phyloP scores from a whole-genome alignment of 345 rosid genomes.

The Gossypium anomalum region DNA sequence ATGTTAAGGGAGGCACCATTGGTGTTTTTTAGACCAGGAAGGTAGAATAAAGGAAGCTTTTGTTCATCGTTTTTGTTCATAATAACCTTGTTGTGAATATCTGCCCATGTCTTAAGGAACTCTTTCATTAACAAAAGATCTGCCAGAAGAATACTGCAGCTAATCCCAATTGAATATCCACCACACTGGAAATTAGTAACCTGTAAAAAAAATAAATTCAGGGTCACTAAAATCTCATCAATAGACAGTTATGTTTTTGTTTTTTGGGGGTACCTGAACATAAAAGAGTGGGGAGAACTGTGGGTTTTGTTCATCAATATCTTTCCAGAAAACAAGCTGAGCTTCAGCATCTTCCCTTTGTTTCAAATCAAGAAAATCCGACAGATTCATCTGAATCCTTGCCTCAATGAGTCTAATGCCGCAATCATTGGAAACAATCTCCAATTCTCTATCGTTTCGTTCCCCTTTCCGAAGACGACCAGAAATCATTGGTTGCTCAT shows the following conservation, averaged over 20 bases:
- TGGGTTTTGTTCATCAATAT: slow-evolving; percentile 59
- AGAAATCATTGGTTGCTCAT: slow-evolving; percentile 50
- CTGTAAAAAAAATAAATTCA: slow-evolving; percentile 23
- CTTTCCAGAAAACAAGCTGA: slow-evolving; percentile 68
- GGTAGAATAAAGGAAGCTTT: slow-evolving; percentile 47
- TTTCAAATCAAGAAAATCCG: slow-evolving; percentile 45
- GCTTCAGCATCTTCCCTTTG: slow-evolving; percentile 40
- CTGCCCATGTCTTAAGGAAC: slow-evolving; percentile 54
- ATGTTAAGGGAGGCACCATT: neutral
- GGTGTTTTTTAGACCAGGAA: slow-evolving; percentile 35
- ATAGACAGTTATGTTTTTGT: neutral
- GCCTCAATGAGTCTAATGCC: slow-evolving; percentile 71
- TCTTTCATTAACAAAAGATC: slow-evolving; percentile 40
- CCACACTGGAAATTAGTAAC: slow-evolving; percentile 83
- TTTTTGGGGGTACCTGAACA: slow-evolving; percentile 43
- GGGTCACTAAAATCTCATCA: neutral
- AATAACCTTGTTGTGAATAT: slow-evolving; percentile 37
- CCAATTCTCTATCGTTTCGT: slow-evolving; percentile 38
- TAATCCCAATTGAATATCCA: slow-evolving; percentile 81
- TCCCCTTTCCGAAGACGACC: slow-evolving; percentile 55
- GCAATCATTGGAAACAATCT: slow-evolving; percentile 67
- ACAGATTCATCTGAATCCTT: slow-evolving; percentile 32
- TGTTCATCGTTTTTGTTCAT: slow-evolving; percentile 15
- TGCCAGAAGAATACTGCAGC: slow-evolving; percentile 69
- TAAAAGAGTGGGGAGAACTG: slow-evolving; percentile 66